These are phyloP conservation scores for Diaporthe citriasiana DNA, from an alignment of 2,329 filamentous ascomycete genomes.

Conservation along the genomic window DNA sequence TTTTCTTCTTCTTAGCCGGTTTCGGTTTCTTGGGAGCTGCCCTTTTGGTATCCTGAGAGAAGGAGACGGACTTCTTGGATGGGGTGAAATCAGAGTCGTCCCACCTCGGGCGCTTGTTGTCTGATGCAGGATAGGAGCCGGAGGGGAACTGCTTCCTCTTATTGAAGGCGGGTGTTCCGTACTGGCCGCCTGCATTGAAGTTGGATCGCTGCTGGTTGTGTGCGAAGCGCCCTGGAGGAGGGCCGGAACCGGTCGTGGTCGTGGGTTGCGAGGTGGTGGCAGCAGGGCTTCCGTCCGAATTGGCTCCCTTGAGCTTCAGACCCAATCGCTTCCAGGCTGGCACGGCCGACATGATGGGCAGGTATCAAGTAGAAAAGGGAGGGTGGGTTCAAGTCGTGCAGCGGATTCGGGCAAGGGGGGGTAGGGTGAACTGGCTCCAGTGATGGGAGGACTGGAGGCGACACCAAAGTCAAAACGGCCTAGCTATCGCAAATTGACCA, in stretches of 20 bases:
- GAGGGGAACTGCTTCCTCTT: conserved; percentile 65
- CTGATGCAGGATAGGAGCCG: conserved; percentile 45
- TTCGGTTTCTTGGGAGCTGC: conserved; percentile 50
- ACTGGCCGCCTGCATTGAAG: conserved; percentile 45
- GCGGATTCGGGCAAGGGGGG: conserved; percentile 39
- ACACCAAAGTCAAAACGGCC: conserved; percentile 32
- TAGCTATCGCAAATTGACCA: conserved; percentile 23
- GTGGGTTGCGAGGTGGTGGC: conserved; percentile 45
- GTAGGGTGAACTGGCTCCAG: conserved; percentile 31
- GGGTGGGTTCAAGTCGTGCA: conserved; percentile 39
- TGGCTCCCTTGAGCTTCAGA: conserved; percentile 69
- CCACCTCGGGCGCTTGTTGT: conserved; percentile 54
- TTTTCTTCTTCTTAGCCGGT: conserved; percentile 52
- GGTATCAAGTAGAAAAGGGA: conserved; percentile 42
- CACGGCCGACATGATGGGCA: conserved; percentile 61
- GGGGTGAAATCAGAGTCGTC: conserved; percentile 46
- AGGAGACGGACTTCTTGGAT: conserved; percentile 63
- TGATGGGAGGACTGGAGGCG: conserved; percentile 7
- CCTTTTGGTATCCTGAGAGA: conserved; percentile 60
- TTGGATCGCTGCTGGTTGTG: conserved; percentile 47
- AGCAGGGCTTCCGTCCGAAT: conserved; percentile 53
- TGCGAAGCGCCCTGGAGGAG: conserved; percentile 43
- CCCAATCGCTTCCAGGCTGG: conserved; percentile 75
- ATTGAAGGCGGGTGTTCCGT: conserved; percentile 55
- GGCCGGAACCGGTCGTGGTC: conserved; percentile 36